These are phyloP conservation scores for Tylopilus rubrobrunneus DNA, from an alignment of 768 basidiomycete genomes.

Conservation along the genomic window DNA sequence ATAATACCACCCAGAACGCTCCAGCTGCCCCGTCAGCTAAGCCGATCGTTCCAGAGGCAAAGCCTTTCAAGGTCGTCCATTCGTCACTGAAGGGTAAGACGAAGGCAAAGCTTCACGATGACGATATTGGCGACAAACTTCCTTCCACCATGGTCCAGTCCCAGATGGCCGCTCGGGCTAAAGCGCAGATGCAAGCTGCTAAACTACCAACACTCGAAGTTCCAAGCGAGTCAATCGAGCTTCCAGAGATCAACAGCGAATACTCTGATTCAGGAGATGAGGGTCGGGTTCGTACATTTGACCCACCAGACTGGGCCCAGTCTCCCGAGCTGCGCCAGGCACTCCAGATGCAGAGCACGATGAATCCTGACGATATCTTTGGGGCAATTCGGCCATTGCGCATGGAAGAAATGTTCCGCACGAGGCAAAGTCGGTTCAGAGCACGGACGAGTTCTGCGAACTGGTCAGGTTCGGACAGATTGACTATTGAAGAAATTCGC, in stretches of 20 bases:
- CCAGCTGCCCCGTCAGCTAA: constrained; percentile 26
- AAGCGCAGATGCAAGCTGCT: constrained; percentile 63
- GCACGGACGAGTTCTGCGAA: constrained; percentile 92
- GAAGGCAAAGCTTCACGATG: constrained; percentile 45
- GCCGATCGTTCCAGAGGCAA: constrained; percentile 29
- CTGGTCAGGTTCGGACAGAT: constrained; percentile 88
- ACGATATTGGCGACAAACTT: constrained; percentile 44
- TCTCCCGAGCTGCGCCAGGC: constrained; percentile 81
- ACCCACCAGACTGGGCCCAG: constrained; percentile 86
- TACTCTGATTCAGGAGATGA: constrained; percentile 97
- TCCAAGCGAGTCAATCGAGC: constrained; percentile 78
- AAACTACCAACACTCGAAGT: constrained; percentile 44
- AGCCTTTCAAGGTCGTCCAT: constrained; percentile 35
- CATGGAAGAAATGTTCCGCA: constrained; percentile 94
- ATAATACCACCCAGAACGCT: constrained; percentile 37
- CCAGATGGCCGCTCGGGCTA: constrained; percentile 69
- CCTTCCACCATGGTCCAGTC: constrained; percentile 62
- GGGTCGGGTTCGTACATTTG: constrained; percentile 65
- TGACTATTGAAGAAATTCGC: constrained; percentile 79
- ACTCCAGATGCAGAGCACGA: constrained; percentile 75
- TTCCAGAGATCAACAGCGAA: constrained; percentile 95
- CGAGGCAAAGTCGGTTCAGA: constrained; percentile 74
- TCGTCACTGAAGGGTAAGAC: constrained; percentile 44
- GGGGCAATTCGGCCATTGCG: constrained; percentile 79
- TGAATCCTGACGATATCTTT: constrained; percentile 90